Evolutionary conservation across 768 basidiomycete genomes (phyloP), one percentile per base, ranked within the genome.

Genomic region (Kwoniella dejecticola): DNA sequence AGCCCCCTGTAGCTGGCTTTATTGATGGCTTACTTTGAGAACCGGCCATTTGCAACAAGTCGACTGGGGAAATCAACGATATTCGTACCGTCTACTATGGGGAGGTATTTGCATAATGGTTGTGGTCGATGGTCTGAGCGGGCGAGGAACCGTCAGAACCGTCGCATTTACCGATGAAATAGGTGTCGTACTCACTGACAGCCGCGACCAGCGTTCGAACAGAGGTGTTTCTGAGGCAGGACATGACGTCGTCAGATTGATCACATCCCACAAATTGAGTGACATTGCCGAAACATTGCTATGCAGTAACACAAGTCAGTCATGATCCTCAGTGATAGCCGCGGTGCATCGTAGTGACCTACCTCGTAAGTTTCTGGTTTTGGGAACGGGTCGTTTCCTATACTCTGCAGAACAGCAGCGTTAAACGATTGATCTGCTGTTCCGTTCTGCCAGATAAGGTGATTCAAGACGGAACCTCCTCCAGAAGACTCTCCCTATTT

Each of bases 391-490:
- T 68, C 67, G 30, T 68, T 68, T 26, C 63, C 67, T 12, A 64
- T 64, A 54, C 67, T 68, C 49, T 68, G 67, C n/a, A 64, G 41
- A 45, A 68, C 67, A 13, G 63, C 53, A 4, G 62, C 58, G 21
- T 62, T 44, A 61, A 63, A 56, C 15, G 63, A 56, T 33, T 58
- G 30, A 3, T 52, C 30, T n/a, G 27, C 31, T 30, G 36, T 66
- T 75, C 82, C 83, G 68, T 80, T 82, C 58, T 81, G 81, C 4
- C 83, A 82, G 10, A 80, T 78, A 3, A 81, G 67, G 50, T 83
- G 83, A 79, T 83, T 82, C 12, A 81, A 72, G 6, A 83, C 79
- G 31, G 79, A 81, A 0, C 82, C 82, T 0, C 82, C 83, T 1
- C 83, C 83, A 1, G 82, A 81, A 41, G 80, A 81, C 57, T 82